phyloP scores from a whole-genome alignment of 495 filamentous ascomycete genomes.

The Pseudotulostoma volvatum region DNA sequence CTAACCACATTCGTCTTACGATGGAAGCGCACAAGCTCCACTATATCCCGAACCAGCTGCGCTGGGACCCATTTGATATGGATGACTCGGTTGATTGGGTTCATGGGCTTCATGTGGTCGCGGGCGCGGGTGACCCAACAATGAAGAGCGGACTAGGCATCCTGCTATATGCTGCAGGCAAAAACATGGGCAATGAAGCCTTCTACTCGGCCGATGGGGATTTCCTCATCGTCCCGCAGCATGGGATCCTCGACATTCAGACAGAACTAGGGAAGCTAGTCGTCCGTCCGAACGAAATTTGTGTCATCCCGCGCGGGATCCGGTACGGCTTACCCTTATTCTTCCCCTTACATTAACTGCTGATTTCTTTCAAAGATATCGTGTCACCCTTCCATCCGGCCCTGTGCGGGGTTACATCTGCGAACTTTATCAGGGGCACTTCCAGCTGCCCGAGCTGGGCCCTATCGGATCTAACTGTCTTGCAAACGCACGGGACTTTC shows the following conservation, averaged over 20 bases:
- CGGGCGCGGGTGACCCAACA: conserved; percentile 69
- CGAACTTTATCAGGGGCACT: conserved; percentile 77
- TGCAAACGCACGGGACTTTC: conserved; percentile 80
- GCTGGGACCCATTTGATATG: conserved; percentile 81
- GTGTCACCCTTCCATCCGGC: conserved; percentile 46
- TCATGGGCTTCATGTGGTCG: conserved; percentile 57
- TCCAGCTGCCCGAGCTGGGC: conserved; percentile 69
- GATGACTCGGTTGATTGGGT: conserved; percentile 64
- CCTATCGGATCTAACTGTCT: conserved; percentile 80
- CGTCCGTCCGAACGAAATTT: conserved; percentile 80
- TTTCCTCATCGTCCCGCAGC: conserved; percentile 69
- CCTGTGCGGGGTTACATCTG: conserved; percentile 70
- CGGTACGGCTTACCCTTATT: not conserved
- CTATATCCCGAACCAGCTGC: conserved; percentile 69
- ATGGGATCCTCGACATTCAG: conserved; percentile 70
- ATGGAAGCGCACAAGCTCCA: conserved; percentile 36
- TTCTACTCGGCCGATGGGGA: conserved; percentile 91
- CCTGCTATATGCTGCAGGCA: conserved; percentile 65
- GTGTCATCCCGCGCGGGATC: conserved; percentile 72
- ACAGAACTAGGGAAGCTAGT: conserved; percentile 71
- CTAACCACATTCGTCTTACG: conserved; percentile 36
- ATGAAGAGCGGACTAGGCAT: conserved; percentile 70
- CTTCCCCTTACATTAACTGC: not conserved
- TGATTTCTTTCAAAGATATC: conserved; percentile 33
- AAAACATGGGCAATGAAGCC: conserved; percentile 59